phyloP scores from a whole-genome alignment of 2,329 filamentous ascomycete species.

The Phoma sp. region DNA sequence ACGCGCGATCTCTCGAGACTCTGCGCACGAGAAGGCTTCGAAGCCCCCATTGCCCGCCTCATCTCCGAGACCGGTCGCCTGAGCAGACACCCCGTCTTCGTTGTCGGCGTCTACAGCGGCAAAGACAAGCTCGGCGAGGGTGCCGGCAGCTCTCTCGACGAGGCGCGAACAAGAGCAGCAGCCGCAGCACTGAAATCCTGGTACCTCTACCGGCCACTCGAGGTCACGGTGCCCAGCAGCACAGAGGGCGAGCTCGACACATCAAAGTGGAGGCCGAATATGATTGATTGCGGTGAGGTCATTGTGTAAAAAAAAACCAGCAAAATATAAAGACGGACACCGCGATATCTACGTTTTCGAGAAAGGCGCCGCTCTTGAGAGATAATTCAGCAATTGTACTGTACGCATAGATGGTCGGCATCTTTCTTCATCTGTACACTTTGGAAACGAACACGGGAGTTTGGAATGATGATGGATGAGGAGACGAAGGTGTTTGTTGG shows the following conservation, averaged over 20 bases:
- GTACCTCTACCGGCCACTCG: conserved; percentile 89
- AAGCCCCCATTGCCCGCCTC: conserved; percentile 82
- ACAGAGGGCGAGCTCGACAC: conserved; percentile 45
- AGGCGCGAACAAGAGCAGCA: conserved; percentile 78
- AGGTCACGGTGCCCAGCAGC: conserved; percentile 59
- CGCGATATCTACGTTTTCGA: conserved; percentile 19
- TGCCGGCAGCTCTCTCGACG: conserved; percentile 76
- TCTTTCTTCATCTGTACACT: conserved; percentile 25
- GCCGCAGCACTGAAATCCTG: conserved; percentile 88
- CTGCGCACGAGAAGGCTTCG: conserved; percentile 88
- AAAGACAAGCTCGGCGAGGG: conserved; percentile 91
- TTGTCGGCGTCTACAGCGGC: conserved; percentile 93
- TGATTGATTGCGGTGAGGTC: conserved; percentile 64
- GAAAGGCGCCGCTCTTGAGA: too few relatives aligned
- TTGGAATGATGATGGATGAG: not conserved
- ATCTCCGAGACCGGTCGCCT: conserved; percentile 87
- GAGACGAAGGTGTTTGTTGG: not conserved
- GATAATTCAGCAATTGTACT: conserved; percentile 2
- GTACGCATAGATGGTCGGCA: conserved; percentile 13
- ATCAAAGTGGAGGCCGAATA: conserved; percentile 59
- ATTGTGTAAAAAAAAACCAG: conserved; percentile 46
- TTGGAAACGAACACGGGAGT: not conserved
- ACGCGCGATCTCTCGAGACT: conserved; percentile 82
- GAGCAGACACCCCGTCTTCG: conserved; percentile 85
- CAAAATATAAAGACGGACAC: conserved; percentile 17